phyloP scores from a whole-genome alignment of 208 protist species.

The Novymonas esmeraldas region DNA sequence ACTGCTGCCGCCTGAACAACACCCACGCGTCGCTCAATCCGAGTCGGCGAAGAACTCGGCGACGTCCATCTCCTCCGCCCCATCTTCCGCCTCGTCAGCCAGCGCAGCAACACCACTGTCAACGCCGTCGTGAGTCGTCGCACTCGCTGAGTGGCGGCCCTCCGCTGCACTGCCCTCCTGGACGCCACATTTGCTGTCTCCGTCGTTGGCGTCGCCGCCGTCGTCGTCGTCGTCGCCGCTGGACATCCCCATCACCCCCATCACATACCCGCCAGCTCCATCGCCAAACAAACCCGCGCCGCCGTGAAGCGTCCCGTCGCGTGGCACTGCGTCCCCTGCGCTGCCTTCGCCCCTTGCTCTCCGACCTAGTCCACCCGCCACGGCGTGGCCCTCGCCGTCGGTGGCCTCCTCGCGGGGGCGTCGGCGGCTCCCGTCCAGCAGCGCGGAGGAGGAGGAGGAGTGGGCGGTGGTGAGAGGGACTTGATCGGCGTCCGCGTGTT shows the following conservation, averaged over 20 bases:
- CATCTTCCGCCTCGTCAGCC: slow-evolving; percentile 1
- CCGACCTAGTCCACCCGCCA: neutral
- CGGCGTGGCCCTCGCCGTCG: neutral
- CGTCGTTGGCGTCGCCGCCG: slow-evolving; percentile 14
- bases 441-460: neutral
- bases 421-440: neutral
- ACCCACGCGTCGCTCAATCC: slow-evolving; percentile 28
- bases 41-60: slow-evolving; percentile 63
- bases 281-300: neutral
- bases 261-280: neutral
- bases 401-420: neutral
- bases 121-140: no score
- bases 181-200: neutral
- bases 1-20: no score
- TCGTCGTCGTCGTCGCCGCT: slow-evolving; percentile 3
- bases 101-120: no score
- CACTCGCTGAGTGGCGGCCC: neutral
- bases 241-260: neutral
- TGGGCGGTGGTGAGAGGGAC: neutral
- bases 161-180: neutral
- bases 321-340: neutral
- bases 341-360: neutral
- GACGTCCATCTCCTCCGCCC: slow-evolving; percentile 41
- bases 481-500: slow-evolving; percentile 5
- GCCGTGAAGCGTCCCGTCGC: neutral